Percentiles rank a stretch among this genome's conserved stretches.
phyloP scores from a whole-genome alignment of 1,139 yeast species.

The Blastobotrys arbuscula region DNA sequence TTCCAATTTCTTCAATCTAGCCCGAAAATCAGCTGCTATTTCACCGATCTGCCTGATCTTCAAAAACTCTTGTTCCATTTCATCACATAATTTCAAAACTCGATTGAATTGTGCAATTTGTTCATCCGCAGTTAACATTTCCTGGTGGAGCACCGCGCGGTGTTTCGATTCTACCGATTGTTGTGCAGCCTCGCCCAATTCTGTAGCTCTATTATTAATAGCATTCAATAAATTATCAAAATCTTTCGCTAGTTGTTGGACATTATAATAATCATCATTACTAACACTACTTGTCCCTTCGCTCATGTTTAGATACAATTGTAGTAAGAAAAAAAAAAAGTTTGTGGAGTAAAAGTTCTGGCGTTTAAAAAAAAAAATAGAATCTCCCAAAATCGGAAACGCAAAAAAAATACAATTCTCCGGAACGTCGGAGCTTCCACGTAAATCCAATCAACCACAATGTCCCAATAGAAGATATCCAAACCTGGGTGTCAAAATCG shows the following conservation, averaged over 20 bases:
- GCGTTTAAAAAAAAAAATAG: too few species aligned
- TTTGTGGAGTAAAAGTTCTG: too few species aligned
- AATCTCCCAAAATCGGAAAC: too few species aligned
- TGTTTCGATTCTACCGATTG: constrained; percentile 23
- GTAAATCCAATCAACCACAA: too few species aligned
- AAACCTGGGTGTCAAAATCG: too few species aligned
- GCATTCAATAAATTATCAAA: constrained; percentile 13
- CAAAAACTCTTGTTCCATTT: constrained; percentile 55
- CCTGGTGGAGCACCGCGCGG: constrained; percentile 17
- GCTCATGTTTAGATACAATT: too few species aligned
- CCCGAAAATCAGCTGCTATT: constrained; percentile 42
- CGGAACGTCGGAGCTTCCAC: too few species aligned
- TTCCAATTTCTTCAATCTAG: constrained; percentile 1
- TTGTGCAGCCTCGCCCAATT: constrained; percentile 24
- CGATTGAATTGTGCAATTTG: constrained; percentile 43
- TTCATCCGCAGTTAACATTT: constrained; percentile 32
- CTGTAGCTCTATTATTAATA: constrained; percentile 21
- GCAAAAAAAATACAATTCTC: too few species aligned
- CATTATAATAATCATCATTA: background rate
- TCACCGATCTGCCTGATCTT: constrained; percentile 60
- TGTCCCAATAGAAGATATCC: too few species aligned
- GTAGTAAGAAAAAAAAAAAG: too few species aligned
- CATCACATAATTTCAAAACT: constrained; percentile 47
- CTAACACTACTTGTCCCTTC: background rate
- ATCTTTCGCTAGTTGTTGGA: constrained; percentile 9